Evolutionary conservation across 176 grass and related monocot genomes (phyloP).

Genomic region (Dendrocalamus sinicus): DNA sequence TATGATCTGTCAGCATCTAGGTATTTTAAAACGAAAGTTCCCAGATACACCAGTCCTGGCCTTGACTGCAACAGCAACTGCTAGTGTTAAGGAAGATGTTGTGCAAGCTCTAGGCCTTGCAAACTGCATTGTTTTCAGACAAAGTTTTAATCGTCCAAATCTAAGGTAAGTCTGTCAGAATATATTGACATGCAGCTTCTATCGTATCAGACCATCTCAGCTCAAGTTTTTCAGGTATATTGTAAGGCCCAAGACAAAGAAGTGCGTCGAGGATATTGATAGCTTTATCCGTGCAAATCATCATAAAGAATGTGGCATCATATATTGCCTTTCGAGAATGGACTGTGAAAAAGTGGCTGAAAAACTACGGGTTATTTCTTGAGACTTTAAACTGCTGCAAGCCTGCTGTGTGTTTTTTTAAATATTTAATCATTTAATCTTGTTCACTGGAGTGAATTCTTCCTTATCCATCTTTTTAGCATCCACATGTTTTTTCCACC

Average conservation of each 20-base stretch:
- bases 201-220: constrained; percentile 29
- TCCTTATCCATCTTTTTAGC: neutral
- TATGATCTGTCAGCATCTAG: constrained; percentile 60
- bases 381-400: constrained; percentile 36
- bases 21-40: constrained; percentile 86
- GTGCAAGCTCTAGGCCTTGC: constrained; percentile 86
- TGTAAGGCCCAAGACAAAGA: constrained; percentile 84
- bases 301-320: constrained; percentile 81
- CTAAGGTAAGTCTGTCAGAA: constrained; percentile 63
- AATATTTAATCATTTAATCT: constrained; percentile 14
- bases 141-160: constrained; percentile 96
- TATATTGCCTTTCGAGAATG: constrained; percentile 75
- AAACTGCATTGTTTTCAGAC: constrained; percentile 87
- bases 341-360: constrained; percentile 97
- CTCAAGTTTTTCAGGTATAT: constrained; percentile 65
- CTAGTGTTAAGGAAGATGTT: constrained; percentile 92
- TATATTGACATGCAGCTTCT: constrained; percentile 28
- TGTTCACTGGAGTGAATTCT: constrained; percentile 7
- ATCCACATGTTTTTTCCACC: constrained; percentile 12
- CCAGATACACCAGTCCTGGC: constrained; percentile 77
- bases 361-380: constrained; percentile 65
- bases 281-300: constrained; percentile 73
- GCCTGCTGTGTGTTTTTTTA: neutral
- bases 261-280: constrained; percentile 86
- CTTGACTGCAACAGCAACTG: constrained; percentile 89